Evolutionary conservation across 2,329 filamentous ascomycete species (phyloP), one percentile per base, ranked within the genome.

Genomic region (Exophiala sp.): DNA sequence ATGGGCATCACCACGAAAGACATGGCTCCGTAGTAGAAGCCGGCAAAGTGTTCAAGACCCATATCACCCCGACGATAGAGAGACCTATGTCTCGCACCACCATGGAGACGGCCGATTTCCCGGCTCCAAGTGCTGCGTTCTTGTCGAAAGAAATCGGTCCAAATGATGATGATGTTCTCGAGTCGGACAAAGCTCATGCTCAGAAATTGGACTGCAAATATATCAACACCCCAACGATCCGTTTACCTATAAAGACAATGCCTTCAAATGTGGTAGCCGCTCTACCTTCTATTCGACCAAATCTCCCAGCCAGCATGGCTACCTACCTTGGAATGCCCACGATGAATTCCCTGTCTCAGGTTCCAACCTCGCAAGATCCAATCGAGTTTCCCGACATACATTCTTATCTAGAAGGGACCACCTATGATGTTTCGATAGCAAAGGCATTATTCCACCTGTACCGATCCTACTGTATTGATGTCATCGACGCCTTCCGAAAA

Each of bases 401-500:
- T 59, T 78, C 82, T 4, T 96, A 91, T 67, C 77, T 96, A 2
- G 53, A 50, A 16, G 58, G 55, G 1, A 73, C 75, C 2, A 87
- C 88, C 52, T 95, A 91, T 5, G 94, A 99, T 68, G 77, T 82
- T 1, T 92, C 97, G 66, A 87, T 91, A 6, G 91, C 91, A 21
- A 88, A 88, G 65, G 91, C 91, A 3, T 77, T 99, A 18, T 84
- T 85, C 35, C 91, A 92, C 3, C 79, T 97, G 20, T 99, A 99
- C 68, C 85, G 91, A 46, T 94, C 92, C 2, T 92, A 97, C 68
- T 96, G 91, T 69, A 96, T 94, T 11, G 96, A 91, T 1, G 80
- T 99, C 4, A 88, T 99, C 32, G 94, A 99, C 71, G 92, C 90
- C 64, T 91, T 99, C 58, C 88, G 94, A 29, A 97, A 89, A 70